Conservation (phyloP, 495 filamentous ascomycete species). For the Collariella sp. region DNA sequence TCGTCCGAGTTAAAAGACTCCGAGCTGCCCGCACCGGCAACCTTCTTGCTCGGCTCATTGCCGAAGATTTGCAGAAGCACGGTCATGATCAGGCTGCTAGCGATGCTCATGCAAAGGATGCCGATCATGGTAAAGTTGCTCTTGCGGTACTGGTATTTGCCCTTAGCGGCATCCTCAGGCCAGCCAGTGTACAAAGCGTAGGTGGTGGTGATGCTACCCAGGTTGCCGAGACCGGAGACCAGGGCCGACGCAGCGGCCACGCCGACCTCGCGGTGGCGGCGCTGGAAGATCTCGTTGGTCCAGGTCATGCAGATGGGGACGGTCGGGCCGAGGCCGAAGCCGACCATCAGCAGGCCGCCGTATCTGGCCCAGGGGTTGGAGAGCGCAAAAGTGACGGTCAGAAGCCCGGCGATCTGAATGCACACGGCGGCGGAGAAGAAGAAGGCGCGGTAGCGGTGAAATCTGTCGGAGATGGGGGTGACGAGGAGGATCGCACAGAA, state of each 20-base stretch:
- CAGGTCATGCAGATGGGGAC: conserved; percentile 91
- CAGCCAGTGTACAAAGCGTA: conserved; percentile 86
- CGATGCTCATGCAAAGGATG: conserved; percentile 68
- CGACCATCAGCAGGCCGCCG: conserved; percentile 79
- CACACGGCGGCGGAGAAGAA: conserved; percentile 69
- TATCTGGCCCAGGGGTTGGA: conserved; percentile 75
- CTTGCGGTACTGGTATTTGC: conserved; percentile 64
- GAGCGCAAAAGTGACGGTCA: conserved; percentile 68
- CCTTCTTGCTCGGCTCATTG: conserved; percentile 42
- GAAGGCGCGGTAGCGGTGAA: conserved; percentile 71
- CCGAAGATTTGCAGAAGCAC: conserved; percentile 56
- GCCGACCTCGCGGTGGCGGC: conserved; percentile 80
- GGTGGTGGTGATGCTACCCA: conserved; percentile 77
- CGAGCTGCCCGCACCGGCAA: conserved; percentile 23
- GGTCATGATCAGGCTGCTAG: conserved; percentile 59
- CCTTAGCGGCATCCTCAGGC: conserved; percentile 58
- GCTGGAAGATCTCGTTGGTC: conserved; percentile 86
- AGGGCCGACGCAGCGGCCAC: conserved; percentile 82
- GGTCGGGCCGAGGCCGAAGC: conserved; percentile 84
- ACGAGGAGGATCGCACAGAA: conserved; percentile 79
- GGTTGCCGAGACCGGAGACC: conserved; percentile 77
- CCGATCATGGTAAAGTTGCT: conserved; percentile 86
- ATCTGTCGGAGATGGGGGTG: conserved; percentile 78
- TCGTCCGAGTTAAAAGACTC: conserved; percentile 38
- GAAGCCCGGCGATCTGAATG: conserved; percentile 75